phyloP scores from a whole-genome alignment of 73 alveolate species.

The Diophrys sp. region DNA sequence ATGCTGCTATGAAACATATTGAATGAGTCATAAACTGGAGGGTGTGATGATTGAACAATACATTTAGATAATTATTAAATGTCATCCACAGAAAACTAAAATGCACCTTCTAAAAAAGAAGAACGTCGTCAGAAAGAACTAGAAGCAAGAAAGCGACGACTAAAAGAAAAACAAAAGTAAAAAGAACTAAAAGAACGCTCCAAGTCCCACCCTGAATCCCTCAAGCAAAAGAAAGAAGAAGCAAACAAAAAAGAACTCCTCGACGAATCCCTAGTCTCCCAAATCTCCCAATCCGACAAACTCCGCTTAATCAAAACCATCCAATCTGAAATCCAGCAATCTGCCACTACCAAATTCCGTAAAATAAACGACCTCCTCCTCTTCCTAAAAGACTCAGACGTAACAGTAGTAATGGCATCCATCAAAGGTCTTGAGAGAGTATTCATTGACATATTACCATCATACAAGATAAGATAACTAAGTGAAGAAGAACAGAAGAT shows the following conservation, averaged over 20 bases:
- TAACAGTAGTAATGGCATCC: constrained; percentile 24
- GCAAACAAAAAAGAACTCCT: constrained; percentile 29
- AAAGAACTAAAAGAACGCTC: background rate
- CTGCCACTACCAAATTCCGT: constrained; percentile 19
- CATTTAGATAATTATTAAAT: no score
- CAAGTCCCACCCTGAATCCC: background rate
- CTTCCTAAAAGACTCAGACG: constrained; percentile 25
- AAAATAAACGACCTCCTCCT: constrained; percentile 31
- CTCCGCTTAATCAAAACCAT: constrained; percentile 15
- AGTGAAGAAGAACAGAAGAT: constrained; percentile 24
- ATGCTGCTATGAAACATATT: no score
- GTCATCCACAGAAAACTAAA: background rate
- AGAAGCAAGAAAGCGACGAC: constrained; percentile 24
- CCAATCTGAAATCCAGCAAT: constrained; percentile 15
- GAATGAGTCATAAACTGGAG: no score
- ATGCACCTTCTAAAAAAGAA: background rate
- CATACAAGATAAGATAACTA: constrained; percentile 26
- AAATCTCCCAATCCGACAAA: constrained; percentile 27
- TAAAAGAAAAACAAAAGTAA: constrained; percentile 11
- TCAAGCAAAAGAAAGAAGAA: constrained; percentile 30
- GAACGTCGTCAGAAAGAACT: constrained; percentile 18
- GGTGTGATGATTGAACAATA: no score
- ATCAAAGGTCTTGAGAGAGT: constrained; percentile 19
- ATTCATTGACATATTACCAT: constrained; percentile 43
- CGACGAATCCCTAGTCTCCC: background rate